Evolutionary conservation across 108 stramenopile genomes (phyloP).

Genomic region (Cyclostephanos tholiformis): DNA sequence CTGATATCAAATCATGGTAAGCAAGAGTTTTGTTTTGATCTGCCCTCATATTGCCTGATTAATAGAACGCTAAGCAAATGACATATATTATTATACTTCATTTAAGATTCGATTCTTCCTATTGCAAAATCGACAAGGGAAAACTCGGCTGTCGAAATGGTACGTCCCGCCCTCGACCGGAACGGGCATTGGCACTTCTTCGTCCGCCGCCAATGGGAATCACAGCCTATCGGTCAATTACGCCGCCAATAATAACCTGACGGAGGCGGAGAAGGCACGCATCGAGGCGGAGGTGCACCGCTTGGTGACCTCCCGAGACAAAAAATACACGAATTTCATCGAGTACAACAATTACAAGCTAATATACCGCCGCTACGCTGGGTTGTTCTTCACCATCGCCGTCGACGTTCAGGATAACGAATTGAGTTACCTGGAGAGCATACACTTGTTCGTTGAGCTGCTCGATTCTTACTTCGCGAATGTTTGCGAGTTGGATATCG

Average conservation of each 20-base stretch:
- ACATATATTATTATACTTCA: not conserved
- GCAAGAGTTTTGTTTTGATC: not conserved
- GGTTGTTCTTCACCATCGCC: constrained; percentile 97
- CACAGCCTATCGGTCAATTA: constrained; percentile 27
- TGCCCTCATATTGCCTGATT: not conserved
- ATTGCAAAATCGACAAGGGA: constrained; percentile 99
- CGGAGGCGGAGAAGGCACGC: constrained; percentile 93
- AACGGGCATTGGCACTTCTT: constrained; percentile 28
- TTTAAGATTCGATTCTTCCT: constrained; percentile 97
- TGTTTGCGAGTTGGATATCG: constrained; percentile 99
- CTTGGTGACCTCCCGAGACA: constrained; percentile 94
- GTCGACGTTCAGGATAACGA: constrained; percentile 99
- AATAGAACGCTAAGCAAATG: not conserved
- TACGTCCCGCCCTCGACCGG: constrained; percentile 78
- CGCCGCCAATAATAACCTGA: constrained; percentile 40
- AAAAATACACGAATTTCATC: constrained; percentile 99
- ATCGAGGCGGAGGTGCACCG: constrained; percentile 98
- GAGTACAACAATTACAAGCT: constrained; percentile 99
- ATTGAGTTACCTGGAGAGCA: constrained; percentile 95
- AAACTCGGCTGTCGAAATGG: constrained; percentile 99
- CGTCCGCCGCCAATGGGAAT: constrained; percentile 27
- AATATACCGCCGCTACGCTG: constrained; percentile 98
- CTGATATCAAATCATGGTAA: not conserved
- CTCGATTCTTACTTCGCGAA: constrained; percentile 98
- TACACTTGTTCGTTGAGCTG: constrained; percentile 99